phyloP scores from a whole-genome alignment of 1,284 basidiomycete species.

The Grifola frondosa region DNA sequence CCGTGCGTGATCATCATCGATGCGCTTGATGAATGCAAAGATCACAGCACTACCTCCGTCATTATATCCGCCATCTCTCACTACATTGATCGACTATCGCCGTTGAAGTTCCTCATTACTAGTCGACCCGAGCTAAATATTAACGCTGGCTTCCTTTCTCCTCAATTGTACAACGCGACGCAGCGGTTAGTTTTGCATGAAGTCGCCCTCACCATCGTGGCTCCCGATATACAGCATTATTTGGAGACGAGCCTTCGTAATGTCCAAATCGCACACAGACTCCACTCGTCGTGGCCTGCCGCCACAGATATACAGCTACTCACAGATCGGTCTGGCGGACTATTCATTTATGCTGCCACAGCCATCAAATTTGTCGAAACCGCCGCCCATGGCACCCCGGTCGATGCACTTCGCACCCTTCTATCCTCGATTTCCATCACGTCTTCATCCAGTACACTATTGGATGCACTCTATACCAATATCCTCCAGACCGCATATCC shows the following conservation, averaged over 20 bases:
- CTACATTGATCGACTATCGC: conserved; percentile 9
- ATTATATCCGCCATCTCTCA: conserved; percentile 12
- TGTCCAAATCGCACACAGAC: conserved; percentile 1
- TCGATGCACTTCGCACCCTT: background rate
- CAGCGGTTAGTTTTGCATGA: background rate
- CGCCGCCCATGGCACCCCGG: conserved; percentile 9
- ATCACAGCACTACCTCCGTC: conserved; percentile 15
- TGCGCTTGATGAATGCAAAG: conserved; percentile 30
- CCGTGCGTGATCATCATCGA: conserved; percentile 25
- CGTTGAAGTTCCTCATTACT: conserved; percentile 25
- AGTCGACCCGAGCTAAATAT: conserved; percentile 26
- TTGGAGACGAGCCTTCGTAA: conserved; percentile 3
- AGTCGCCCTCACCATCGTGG: background rate
- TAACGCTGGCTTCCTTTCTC: conserved; percentile 30
- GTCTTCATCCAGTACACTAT: background rate
- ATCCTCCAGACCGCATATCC: background rate
- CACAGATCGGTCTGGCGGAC: conserved; percentile 22
- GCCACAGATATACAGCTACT: conserved; percentile 19
- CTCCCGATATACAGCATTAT: conserved; percentile 1
- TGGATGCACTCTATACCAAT: conserved; percentile 1
- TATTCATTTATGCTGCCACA: conserved; percentile 31
- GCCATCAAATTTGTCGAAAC: conserved; percentile 26
- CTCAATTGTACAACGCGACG: conserved; percentile 42
- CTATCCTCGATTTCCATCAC: background rate
- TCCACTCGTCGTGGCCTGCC: conserved; percentile 19